Evolutionary conservation across 768 basidiomycete species (phyloP), one percentile per base, ranked within the genome.

Genomic region (Tremella fuciformis): DNA sequence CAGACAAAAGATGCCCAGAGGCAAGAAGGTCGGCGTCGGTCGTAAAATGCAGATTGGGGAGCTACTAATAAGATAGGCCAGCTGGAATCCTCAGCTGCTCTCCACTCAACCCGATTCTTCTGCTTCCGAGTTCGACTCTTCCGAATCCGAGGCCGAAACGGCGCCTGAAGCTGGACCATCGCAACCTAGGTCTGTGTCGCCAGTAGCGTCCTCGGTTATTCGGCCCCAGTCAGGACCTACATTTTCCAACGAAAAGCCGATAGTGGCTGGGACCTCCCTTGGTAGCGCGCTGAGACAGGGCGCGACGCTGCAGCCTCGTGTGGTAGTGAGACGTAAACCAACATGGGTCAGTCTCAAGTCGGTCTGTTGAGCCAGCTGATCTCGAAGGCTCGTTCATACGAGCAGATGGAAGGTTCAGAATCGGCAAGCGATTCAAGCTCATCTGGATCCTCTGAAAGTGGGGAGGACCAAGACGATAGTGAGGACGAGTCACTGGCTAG

Each of bases 241-340:
- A 11, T 4, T 11, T 6, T 11, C 29, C 4, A 34, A 11, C 11
- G 29, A 34, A 34, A 34, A 34, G 6, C 29, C 29, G 6, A 34
- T 34, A 4, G 29, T 34, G 29, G 11, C 29, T 34, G 42, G n/a
- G 51, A 39, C 11, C n/a, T 3, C 51, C 19, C 79, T 86, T 13
- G 88, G 88, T 2, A 82, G 85, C 59, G 88, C 87, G 0, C 76
- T 91, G 47, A 83, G 82, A 63, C 79, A 83, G 25, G 89, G 88
- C 2, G 82, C 81, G 8, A 72, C 80, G 3, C 76, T 80, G 2
- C 74, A 80, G 3, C 86, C 87, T 15, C 58, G 81, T 13, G 60
- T 83, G 22, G 62, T 84, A 25, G 80, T 22, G 61, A 67, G 39
- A 26, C 57, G 60, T 62, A 62, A 16, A 70, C 38, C 4, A 26